Conservation (phyloP, 2,329 filamentous ascomycete species). For the Chlorencoelia australis region DNA sequence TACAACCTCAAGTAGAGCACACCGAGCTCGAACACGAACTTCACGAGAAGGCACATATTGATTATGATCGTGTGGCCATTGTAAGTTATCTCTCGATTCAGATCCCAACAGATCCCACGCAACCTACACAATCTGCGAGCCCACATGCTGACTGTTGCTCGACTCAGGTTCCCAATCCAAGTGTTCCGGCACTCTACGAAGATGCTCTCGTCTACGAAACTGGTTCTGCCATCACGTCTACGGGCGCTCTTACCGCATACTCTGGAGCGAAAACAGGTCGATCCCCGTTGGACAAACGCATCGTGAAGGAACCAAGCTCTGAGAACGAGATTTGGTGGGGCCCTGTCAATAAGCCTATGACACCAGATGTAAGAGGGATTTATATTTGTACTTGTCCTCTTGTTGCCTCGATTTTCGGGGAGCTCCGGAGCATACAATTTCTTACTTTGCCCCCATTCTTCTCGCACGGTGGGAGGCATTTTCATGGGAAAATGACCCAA, state of each 20-base stretch:
- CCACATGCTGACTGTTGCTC: slow-evolving; percentile 6
- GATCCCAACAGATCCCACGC: not conserved
- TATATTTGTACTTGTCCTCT: not conserved
- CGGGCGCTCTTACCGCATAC: slow-evolving; percentile 91
- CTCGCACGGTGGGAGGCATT: too few species aligned
- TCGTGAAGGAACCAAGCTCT: slow-evolving; percentile 84
- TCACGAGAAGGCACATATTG: slow-evolving; percentile 95
- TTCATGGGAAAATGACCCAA: too few species aligned
- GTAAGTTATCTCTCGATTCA: slow-evolving; percentile 42
- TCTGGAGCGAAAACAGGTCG: slow-evolving; percentile 97
- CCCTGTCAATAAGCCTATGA: slow-evolving; percentile 99
- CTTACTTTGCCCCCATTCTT: too few species aligned
- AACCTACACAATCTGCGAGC: slow-evolving; percentile 1
- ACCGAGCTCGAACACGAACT: slow-evolving; percentile 97
- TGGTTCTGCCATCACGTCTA: slow-evolving; percentile 92
- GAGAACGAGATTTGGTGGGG: slow-evolving; percentile 76
- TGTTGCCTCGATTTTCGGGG: not conserved
- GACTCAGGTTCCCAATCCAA: slow-evolving; percentile 61
- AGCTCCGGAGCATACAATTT: too few species aligned
- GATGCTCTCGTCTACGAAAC: slow-evolving; percentile 98
- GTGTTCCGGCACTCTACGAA: slow-evolving; percentile 93
- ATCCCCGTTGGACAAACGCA: slow-evolving; percentile 93
- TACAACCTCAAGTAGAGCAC: slow-evolving; percentile 55
- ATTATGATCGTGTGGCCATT: slow-evolving; percentile 97
- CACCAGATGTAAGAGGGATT: slow-evolving; percentile 66